Conservation (phyloP, 2,329 filamentous ascomycete species). For the Clonostachys byssicola region DNA sequence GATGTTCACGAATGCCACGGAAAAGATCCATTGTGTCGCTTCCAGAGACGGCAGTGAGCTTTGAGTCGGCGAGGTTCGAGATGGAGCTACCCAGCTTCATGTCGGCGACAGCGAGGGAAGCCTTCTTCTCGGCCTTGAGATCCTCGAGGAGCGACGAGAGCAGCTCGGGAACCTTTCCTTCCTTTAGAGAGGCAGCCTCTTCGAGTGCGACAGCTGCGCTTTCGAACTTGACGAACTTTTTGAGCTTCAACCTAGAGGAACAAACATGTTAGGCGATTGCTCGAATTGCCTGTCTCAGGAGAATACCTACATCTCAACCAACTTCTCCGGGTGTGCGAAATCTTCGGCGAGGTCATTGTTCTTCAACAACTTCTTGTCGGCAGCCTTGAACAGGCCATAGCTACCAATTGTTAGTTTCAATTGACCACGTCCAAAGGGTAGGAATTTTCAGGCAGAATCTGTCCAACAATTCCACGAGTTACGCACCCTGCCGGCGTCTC, state of each 20-base stretch:
- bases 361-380: conserved; percentile 97
- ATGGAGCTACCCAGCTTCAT: conserved; percentile 89
- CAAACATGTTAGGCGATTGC: conserved; percentile 5
- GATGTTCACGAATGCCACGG: conserved; percentile 87
- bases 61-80: conserved; percentile 83
- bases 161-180: conserved; percentile 91
- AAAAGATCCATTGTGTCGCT: conserved; percentile 69
- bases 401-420: conserved; percentile 42
- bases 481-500: conserved; percentile 81
- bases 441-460: not conserved
- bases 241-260: conserved; percentile 73
- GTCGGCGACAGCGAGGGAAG: conserved; percentile 89
- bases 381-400: conserved; percentile 97
- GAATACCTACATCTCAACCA: conserved; percentile 76
- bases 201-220: conserved; percentile 86
- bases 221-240: conserved; percentile 97
- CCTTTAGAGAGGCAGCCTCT: conserved; percentile 82
- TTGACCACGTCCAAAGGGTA: not conserved
- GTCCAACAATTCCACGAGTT: not conserved
- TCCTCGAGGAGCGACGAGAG: conserved; percentile 78
- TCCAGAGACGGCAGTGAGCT: conserved; percentile 74
- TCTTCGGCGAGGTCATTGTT: conserved; percentile 74
- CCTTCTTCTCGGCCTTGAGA: conserved; percentile 97
- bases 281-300: conserved; percentile 1
- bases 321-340: conserved; percentile 74